phyloP scores from a whole-genome alignment of 495 filamentous ascomycete genomes.

The Annulohypoxylon moriforme region DNA sequence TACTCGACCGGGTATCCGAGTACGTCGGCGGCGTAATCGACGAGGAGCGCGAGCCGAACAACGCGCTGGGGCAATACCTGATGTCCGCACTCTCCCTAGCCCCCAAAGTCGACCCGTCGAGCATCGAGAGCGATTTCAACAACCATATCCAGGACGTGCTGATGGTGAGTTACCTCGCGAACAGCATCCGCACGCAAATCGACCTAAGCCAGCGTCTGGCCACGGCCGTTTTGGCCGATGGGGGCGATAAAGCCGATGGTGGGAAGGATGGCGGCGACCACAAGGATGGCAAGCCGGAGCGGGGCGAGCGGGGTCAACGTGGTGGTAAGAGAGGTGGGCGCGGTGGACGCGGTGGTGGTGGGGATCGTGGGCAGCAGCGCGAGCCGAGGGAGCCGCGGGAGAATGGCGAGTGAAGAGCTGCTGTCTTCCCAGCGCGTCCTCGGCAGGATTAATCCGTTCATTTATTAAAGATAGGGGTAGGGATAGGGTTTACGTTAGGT shows the following conservation, averaged over 20 bases:
- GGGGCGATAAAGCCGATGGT: conserved; percentile 51
- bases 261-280: conserved; percentile 61
- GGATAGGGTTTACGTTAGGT: too few relatives aligned
- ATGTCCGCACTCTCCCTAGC: conserved; percentile 91
- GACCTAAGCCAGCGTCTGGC: conserved; percentile 94
- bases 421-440: neutral
- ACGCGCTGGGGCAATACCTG: conserved; percentile 91
- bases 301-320: conserved; percentile 55
- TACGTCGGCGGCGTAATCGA: conserved; percentile 86
- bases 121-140: conserved; percentile 98
- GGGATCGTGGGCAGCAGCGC: conserved; percentile 46
- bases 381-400: conserved; percentile 46
- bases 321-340: conserved; percentile 54
- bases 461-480: too few relatives aligned
- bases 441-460: too few relatives aligned
- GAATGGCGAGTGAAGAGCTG: conserved; percentile 27
- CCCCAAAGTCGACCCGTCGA: conserved; percentile 88
- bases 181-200: conserved; percentile 99
- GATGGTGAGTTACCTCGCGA: conserved; percentile 95
- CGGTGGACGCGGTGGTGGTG: conserved; percentile 37
- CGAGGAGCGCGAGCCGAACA: conserved; percentile 73
- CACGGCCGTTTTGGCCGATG: conserved; percentile 79
- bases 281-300: conserved; percentile 55
- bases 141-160: conserved; percentile 99
- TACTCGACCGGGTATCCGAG: conserved; percentile 88